These are phyloP conservation scores for Vitis amurensis DNA, from an alignment of 164 flowering plant species.

Conservation along the genomic window DNA sequence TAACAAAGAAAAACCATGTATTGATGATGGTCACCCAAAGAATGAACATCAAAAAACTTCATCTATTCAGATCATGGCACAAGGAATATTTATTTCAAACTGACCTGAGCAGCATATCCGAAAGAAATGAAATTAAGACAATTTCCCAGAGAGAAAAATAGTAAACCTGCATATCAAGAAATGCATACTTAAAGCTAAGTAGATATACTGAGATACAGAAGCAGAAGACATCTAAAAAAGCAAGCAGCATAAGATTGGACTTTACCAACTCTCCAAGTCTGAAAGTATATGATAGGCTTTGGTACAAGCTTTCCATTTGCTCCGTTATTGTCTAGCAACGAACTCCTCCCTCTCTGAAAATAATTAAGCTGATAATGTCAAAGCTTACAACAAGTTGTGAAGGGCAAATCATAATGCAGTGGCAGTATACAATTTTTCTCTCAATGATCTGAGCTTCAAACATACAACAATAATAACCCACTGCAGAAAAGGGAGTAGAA, in stretches of 20 bases:
- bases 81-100: constrained; percentile 10
- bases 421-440: neutral
- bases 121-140: constrained; percentile 95
- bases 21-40: neutral
- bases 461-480: too few relatives aligned
- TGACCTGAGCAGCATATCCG: constrained; percentile 99
- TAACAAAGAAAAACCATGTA: neutral
- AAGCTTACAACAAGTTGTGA: neutral
- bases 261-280: constrained; percentile 92
- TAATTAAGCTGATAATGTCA: neutral
- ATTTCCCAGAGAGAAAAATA: constrained; percentile 85
- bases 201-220: neutral
- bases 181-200: neutral
- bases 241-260: constrained; percentile 5
- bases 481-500: too few relatives aligned
- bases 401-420: neutral
- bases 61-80: neutral
- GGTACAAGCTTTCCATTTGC: constrained; percentile 47
- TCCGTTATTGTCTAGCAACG: constrained; percentile 53
- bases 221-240: neutral
- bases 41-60: neutral
- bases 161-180: constrained; percentile 57
- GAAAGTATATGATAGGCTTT: constrained; percentile 86
- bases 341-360: constrained; percentile 73
- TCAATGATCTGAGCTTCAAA: neutral